A percentile compares a stretch with the other conserved stretches of the same genome.
phyloP scores from a whole-genome alignment of 2,329 filamentous ascomycete species.

The Pestalotiopsis sp. region DNA sequence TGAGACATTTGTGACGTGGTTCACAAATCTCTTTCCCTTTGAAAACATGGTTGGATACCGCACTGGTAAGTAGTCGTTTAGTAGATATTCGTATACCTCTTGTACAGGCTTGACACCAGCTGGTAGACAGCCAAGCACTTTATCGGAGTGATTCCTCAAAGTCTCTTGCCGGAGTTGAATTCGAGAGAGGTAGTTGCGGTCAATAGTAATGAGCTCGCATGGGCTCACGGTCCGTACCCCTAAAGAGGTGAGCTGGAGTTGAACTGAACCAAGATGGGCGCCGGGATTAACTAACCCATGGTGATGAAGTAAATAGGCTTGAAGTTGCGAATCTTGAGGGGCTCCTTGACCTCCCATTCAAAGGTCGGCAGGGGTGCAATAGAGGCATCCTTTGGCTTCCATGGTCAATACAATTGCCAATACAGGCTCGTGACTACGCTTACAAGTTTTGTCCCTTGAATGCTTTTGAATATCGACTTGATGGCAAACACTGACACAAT shows the following conservation, averaged over 20 bases:
- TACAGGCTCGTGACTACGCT: neutral
- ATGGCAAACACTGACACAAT: neutral
- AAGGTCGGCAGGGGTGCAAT: neutral
- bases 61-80: slow-evolving; percentile 45
- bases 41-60: slow-evolving; percentile 51
- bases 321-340: slow-evolving; percentile 45
- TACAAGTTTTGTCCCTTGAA: neutral
- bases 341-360: slow-evolving; percentile 39
- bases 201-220: slow-evolving; percentile 53
- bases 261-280: neutral
- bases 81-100: slow-evolving; percentile 50
- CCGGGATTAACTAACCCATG: slow-evolving; percentile 42
- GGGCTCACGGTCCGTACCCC: slow-evolving; percentile 42
- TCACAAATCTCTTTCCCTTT: slow-evolving; percentile 32
- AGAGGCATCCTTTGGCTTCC: neutral
- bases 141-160: slow-evolving; percentile 36
- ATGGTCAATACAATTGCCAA: neutral
- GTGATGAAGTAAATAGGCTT: slow-evolving; percentile 55
- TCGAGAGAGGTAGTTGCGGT: slow-evolving; percentile 48
- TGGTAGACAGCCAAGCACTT: slow-evolving; percentile 43
- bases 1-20: slow-evolving; percentile 35
- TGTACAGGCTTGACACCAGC: slow-evolving; percentile 40
- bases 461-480: neutral
- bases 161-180: slow-evolving; percentile 39
- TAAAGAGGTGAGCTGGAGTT: slow-evolving; percentile 20